Evolutionary conservation across 805 yeast genomes (phyloP).

Genomic region (Wickerhamomyces chambardii): DNA sequence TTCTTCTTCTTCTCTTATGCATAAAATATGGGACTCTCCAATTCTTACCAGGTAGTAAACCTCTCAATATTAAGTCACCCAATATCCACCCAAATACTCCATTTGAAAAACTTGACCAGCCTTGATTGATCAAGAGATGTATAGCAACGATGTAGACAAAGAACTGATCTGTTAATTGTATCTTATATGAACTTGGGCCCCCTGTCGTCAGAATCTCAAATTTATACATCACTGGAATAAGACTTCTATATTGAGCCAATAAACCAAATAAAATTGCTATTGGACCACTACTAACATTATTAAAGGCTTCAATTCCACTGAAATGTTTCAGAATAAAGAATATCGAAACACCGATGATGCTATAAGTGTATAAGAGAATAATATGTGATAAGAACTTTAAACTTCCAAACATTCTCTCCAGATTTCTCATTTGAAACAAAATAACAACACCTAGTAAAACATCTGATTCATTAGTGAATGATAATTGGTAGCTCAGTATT

Average conservation of each 20-base stretch:
- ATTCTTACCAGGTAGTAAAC: conserved; percentile 26
- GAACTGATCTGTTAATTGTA: conserved; percentile 22
- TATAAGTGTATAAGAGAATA: conserved; percentile 8
- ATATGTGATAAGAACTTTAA: conserved; percentile 21
- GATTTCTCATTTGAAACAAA: conserved; percentile 25
- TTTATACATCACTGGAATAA: conserved; percentile 29
- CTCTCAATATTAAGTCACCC: conserved; percentile 24
- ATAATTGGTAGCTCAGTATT: conserved; percentile 14
- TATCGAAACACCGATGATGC: conserved; percentile 4
- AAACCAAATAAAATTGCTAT: conserved; percentile 23
- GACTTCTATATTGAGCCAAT: conserved; percentile 23
- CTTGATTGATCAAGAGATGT: conserved; percentile 23
- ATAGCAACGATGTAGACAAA: conserved; percentile 21
- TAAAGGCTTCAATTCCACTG: conserved; percentile 8
- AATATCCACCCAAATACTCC: conserved; percentile 26
- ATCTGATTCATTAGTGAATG: conserved; percentile 22
- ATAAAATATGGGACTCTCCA: conserved; percentile 27
- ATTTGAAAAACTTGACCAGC: conserved; percentile 17
- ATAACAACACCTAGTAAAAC: conserved; percentile 24
- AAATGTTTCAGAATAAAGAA: conserved; percentile 11
- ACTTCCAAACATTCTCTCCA: conserved; percentile 29
- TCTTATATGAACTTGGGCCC: conserved; percentile 4
- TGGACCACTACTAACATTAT: conserved; percentile 20
- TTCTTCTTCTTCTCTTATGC: not conserved
- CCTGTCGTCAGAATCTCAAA: conserved; percentile 19